Base-by-base conservation (phyloP, 306 rosid species). In the Trifolium pratense region DNA sequence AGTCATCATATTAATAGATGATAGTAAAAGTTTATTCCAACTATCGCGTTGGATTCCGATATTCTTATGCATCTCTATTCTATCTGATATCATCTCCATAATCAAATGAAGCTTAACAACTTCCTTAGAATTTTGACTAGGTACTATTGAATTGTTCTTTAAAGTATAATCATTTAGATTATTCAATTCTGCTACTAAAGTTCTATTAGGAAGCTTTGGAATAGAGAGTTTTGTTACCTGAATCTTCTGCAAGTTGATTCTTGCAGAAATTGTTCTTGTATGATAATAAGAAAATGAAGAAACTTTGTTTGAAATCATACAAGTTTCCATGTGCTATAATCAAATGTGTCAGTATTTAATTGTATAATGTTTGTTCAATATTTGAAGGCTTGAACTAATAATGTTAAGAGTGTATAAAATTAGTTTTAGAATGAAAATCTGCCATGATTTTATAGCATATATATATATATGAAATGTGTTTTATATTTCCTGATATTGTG, bases 11-110 rank as follows among this genome's bases (percentile, higher is more conserved):
- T 90, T 86, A 58, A 86, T 53, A 7, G 93, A 93, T 25, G 82
- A 75, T 15, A 84, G 32, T 12, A 93, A 81, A 45, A 93, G 96
- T 2, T 1, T 51, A 77, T 87, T 93, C 97, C 98, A 93, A 40
- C 87, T 89, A 74, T 93, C 96, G 3, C 97, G 93, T 48, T 93
- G 98, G 16, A 58, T 82, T 10, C 92, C 93, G 1, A 93, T 43
- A 59, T 87, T 89, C 11, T 73, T 86, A 74, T 93, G 98, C 92
- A 89, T 83, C 84, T 89, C 98, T 62, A 84, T 36, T 83, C 98
- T 88, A 12, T 93, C 97, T 10, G 84, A 79, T 40, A 84, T 81
- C 10, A 76, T 76, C 63, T 89, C 93, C 86, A 87, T 71, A 14
- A 93, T 76, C 59, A 87, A 62, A 62, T 84, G 82, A 64, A 93